These are phyloP conservation scores for Saitozyma podzolica DNA, from an alignment of 768 basidiomycete genomes.

Conservation along the genomic window DNA sequence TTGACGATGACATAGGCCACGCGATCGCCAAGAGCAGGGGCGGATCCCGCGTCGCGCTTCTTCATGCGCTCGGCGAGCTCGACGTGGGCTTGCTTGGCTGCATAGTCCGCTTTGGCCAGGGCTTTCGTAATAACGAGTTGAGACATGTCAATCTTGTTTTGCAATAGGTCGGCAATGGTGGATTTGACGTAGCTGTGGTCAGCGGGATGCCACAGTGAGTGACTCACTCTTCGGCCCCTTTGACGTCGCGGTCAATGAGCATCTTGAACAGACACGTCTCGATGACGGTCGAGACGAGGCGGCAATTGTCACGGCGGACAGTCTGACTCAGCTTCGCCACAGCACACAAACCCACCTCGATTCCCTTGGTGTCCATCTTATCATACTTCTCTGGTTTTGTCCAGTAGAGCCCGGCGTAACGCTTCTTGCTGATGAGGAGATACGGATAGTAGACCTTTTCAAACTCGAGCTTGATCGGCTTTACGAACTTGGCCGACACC, in stretches of 20 bases:
- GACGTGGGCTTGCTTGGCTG: slow-evolving; percentile 92
- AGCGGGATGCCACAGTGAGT: slow-evolving; percentile 1
- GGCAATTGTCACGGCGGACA: slow-evolving; percentile 95
- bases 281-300: slow-evolving; percentile 96
- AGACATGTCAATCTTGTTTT: slow-evolving; percentile 98
- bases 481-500: slow-evolving; percentile 85
- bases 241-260: slow-evolving; percentile 91
- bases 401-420: slow-evolving; percentile 98
- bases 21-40: slow-evolving; percentile 95
- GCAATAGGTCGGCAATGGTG: slow-evolving; percentile 86
- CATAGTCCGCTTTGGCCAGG: slow-evolving; percentile 89
- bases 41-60: slow-evolving; percentile 93
- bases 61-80: slow-evolving; percentile 95
- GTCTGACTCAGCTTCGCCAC: slow-evolving; percentile 58
- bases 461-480: slow-evolving; percentile 98
- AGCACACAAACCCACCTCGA: slow-evolving; percentile 66
- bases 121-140: slow-evolving; percentile 99
- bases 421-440: slow-evolving; percentile 95
- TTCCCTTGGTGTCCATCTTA: slow-evolving; percentile 99
- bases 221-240: slow-evolving; percentile 86
- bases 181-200: slow-evolving; percentile 80
- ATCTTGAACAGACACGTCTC: slow-evolving; percentile 98
- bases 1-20: slow-evolving; percentile 99
- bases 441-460: slow-evolving; percentile 99
- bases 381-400: slow-evolving; percentile 92